Evolutionary conservation across 129 eudicot species (phyloP).

Genomic region (Smallanthus sonchifolius): DNA sequence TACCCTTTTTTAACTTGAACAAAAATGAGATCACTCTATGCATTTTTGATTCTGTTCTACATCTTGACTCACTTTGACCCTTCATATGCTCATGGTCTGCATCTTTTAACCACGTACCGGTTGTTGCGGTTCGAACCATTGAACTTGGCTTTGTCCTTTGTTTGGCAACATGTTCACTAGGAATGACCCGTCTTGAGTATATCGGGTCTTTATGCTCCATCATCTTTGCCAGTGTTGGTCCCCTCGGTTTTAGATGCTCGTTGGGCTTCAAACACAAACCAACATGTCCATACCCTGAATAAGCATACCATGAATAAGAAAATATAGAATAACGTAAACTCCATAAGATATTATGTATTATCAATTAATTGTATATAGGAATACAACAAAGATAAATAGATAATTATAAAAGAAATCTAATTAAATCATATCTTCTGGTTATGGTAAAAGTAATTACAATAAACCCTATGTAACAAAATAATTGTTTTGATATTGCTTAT

Average conservation of each 20-base stretch:
- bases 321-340: background rate
- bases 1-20: conserved; percentile 45
- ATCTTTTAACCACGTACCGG: conserved; percentile 14
- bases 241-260: conserved; percentile 12
- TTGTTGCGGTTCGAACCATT: conserved; percentile 20
- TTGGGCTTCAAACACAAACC: background rate
- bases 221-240: conserved; percentile 26
- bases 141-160: conserved; percentile 20
- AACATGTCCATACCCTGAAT: background rate
- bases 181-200: conserved; percentile 33
- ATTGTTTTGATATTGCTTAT: too few relatives aligned
- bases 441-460: too few relatives aligned
- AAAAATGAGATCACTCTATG: conserved; percentile 44
- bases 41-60: conserved; percentile 34
- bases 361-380: too few relatives aligned
- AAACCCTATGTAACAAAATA: too few relatives aligned
- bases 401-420: too few relatives aligned
- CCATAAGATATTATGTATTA: too few relatives aligned
- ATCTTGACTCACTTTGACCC: conserved; percentile 17
- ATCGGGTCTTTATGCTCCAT: conserved; percentile 33
- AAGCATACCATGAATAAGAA: background rate
- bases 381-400: too few relatives aligned
- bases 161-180: conserved; percentile 20
- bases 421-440: too few relatives aligned
- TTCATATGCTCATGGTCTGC: conserved; percentile 31